Percentiles rank a stretch among this genome's conserved stretches.
phyloP scores from a whole-genome alignment of 1,284 basidiomycete species.

The Ustilago trichophora region DNA sequence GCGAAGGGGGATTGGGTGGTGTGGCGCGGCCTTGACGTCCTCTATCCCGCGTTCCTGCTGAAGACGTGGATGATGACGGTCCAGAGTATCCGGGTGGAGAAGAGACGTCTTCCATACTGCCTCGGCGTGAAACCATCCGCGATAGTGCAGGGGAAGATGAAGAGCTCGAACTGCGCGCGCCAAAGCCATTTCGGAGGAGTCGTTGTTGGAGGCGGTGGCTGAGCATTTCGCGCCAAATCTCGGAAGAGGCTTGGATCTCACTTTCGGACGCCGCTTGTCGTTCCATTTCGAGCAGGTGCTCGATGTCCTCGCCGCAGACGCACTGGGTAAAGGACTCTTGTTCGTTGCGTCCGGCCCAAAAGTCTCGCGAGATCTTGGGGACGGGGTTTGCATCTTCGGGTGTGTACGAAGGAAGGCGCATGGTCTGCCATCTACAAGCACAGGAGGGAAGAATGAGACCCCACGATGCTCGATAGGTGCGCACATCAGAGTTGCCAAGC shows the following conservation, averaged over 20 bases:
- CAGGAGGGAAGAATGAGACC: slow-evolving; percentile 43
- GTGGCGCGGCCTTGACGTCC: slow-evolving; percentile 7
- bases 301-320: slow-evolving; percentile 47
- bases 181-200: slow-evolving; percentile 7
- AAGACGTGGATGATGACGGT: not conserved
- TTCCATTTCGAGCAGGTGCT: slow-evolving; percentile 43
- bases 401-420: slow-evolving; percentile 44
- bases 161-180: slow-evolving; percentile 4
- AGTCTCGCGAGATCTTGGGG: slow-evolving; percentile 41
- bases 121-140: slow-evolving; percentile 14
- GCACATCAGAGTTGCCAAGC: slow-evolving; percentile 18
- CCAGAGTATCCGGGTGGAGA: not conserved
- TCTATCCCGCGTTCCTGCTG: slow-evolving; percentile 1
- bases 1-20: not conserved
- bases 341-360: slow-evolving; percentile 46
- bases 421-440: slow-evolving; percentile 43
- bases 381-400: slow-evolving; percentile 46
- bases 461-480: slow-evolving; percentile 33
- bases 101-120: slow-evolving; percentile 17
- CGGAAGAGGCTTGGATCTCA: slow-evolving; percentile 32
- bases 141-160: slow-evolving; percentile 22
- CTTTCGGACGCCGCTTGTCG: slow-evolving; percentile 28
- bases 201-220: slow-evolving; percentile 35
- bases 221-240: slow-evolving; percentile 45
- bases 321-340: slow-evolving; percentile 47